Evolutionary conservation across 495 filamentous ascomycete species (phyloP).

Genomic region (Penicillium cinerascens): DNA sequence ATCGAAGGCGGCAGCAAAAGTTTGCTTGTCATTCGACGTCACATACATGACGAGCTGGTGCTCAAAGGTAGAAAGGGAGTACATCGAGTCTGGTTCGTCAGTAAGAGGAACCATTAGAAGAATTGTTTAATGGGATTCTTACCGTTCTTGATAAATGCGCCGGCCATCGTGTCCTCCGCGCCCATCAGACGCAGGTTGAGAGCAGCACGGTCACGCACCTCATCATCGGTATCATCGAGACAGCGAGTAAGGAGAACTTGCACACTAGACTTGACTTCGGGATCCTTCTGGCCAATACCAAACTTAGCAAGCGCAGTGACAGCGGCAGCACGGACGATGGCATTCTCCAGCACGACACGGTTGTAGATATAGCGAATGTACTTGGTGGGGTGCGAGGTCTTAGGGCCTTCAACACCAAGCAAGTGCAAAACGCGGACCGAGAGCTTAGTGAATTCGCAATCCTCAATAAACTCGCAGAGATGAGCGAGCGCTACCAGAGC

Average conservation of each 20-base stretch:
- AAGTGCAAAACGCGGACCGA: slow-evolving; percentile 93
- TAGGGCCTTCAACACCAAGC: slow-evolving; percentile 89
- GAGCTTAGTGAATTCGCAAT: slow-evolving; percentile 98
- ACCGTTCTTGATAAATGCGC: slow-evolving; percentile 89
- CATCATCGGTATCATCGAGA: slow-evolving; percentile 95
- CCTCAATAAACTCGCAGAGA: slow-evolving; percentile 99
- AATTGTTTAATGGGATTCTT: slow-evolving; percentile 33
- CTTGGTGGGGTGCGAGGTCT: slow-evolving; percentile 93
- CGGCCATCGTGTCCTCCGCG: slow-evolving; percentile 79
- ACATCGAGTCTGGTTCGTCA: slow-evolving; percentile 57
- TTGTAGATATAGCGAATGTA: slow-evolving; percentile 99
- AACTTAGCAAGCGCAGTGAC: slow-evolving; percentile 96
- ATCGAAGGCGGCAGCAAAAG: slow-evolving; percentile 84
- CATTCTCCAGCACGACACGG: slow-evolving; percentile 94
- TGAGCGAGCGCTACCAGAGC: slow-evolving; percentile 93
- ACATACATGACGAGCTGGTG: slow-evolving; percentile 98
- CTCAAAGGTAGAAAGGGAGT: slow-evolving; percentile 91
- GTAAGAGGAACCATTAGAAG: too few relatives aligned
- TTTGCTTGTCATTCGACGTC: slow-evolving; percentile 79
- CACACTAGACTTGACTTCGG: slow-evolving; percentile 93
- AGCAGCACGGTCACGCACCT: slow-evolving; percentile 93
- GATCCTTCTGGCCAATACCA: slow-evolving; percentile 93
- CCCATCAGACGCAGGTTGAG: slow-evolving; percentile 86
- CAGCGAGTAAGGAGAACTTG: slow-evolving; percentile 89
- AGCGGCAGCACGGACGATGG: slow-evolving; percentile 90